A percentile compares a stretch with the other conserved stretches of the same genome.
Evolutionary conservation across 441 rosid genomes (phyloP).

Genomic region (Syzygium malaccense): DNA sequence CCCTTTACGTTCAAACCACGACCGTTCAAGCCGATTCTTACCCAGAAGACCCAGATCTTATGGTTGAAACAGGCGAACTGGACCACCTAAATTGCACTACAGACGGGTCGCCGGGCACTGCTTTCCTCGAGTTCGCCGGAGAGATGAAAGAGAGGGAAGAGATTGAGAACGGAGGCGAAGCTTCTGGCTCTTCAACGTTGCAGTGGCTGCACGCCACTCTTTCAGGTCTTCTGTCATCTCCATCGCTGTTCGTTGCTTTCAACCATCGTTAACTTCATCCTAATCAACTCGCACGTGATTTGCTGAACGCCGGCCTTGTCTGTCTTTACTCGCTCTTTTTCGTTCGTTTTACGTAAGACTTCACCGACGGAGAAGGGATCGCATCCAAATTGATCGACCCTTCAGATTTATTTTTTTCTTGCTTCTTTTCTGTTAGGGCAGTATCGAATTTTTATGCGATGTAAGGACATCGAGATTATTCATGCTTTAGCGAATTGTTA

Average conservation of each 20-base stretch:
- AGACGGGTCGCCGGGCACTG: background rate
- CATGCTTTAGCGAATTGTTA: background rate
- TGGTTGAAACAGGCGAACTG: background rate
- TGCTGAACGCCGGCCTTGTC: too few species aligned
- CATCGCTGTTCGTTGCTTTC: background rate
- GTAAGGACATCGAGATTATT: background rate
- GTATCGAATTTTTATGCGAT: too few species aligned
- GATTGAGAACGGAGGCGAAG: background rate
- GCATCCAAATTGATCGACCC: background rate
- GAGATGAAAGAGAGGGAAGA: background rate
- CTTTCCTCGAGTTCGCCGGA: background rate
- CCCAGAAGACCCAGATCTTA: background rate
- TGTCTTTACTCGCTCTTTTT: background rate
- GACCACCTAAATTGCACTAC: background rate
- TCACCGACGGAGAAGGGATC: background rate
- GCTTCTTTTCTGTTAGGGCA: too few species aligned
- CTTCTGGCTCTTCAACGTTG: slow-evolving; percentile 8
- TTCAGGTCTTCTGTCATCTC: slow-evolving; percentile 24
- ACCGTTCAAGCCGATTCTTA: background rate
- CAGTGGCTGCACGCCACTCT: slow-evolving; percentile 43
- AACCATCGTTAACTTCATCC: background rate
- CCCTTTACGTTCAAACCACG: background rate
- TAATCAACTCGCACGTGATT: background rate
- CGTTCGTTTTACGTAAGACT: background rate
- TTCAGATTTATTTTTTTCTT: too few species aligned